Conservation (phyloP, 805 yeast genomes). For the Wickerhamomyces tratensis region DNA sequence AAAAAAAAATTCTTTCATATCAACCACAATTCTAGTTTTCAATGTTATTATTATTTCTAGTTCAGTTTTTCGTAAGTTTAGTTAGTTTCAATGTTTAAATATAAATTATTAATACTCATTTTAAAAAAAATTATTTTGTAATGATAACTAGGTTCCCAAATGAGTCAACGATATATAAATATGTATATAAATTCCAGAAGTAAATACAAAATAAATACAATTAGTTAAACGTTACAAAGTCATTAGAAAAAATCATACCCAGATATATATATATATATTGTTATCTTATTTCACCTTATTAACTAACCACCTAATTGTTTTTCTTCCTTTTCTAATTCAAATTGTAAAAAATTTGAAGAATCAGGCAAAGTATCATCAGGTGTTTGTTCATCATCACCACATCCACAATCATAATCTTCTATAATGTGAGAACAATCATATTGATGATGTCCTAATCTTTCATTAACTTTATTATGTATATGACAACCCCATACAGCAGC, state of each 20-base stretch:
- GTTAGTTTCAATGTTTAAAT: no score
- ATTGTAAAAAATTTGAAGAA: conserved; percentile 27
- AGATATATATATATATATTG: neutral
- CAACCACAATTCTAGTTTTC: no score
- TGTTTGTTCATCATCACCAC: conserved; percentile 65
- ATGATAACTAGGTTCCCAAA: no score
- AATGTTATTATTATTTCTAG: no score
- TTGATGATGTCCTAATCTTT: conserved; percentile 50
- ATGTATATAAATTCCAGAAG: no score
- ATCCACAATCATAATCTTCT: conserved; percentile 95
- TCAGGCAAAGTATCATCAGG: conserved; percentile 27
- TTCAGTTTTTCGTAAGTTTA: no score
- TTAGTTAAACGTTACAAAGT: no score
- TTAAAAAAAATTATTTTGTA: no score
- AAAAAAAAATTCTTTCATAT: no score
- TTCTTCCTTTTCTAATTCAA: conserved; percentile 38
- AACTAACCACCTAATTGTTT: conserved; percentile 32
- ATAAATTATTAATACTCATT: no score
- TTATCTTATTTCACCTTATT: conserved; percentile 2
- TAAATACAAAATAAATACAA: no score
- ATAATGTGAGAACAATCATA: conserved; percentile 82
- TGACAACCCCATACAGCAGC: conserved; percentile 98
- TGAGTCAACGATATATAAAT: no score
- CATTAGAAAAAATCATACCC: neutral
- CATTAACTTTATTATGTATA: conserved; percentile 81